A percentile compares a stretch with the other conserved stretches of the same genome.
Conservation (phyloP, 768 basidiomycete genomes). For the Boletus vinaceobasis region DNA sequence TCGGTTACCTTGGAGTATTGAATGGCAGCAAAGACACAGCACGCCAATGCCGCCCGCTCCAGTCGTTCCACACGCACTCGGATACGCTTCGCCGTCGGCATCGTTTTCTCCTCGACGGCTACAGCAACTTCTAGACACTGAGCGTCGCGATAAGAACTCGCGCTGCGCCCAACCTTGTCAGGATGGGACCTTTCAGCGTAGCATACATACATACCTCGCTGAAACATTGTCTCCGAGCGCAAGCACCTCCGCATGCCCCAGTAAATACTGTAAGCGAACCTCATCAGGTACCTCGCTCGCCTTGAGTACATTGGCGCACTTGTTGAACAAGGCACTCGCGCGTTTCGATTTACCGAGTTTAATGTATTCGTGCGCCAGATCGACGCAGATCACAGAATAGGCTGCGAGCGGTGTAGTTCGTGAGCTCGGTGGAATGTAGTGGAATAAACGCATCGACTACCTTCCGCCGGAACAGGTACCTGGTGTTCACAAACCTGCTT, state of each 20-base stretch:
- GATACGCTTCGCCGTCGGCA: slow-evolving; percentile 56
- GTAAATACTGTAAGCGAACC: slow-evolving; percentile 49
- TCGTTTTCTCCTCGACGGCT: slow-evolving; percentile 42
- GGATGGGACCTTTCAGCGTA: not conserved
- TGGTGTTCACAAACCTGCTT: slow-evolving; percentile 57
- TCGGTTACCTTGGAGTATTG: slow-evolving; percentile 57
- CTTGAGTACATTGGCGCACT: slow-evolving; percentile 46
- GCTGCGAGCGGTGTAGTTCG: slow-evolving; percentile 33
- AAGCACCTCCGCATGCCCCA: slow-evolving; percentile 66
- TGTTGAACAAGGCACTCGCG: slow-evolving; percentile 64
- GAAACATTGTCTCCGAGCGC: slow-evolving; percentile 56
- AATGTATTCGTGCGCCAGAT: slow-evolving; percentile 77
- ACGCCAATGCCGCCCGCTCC: slow-evolving; percentile 71
- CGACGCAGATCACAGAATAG: slow-evolving; percentile 60
- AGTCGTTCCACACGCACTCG: slow-evolving; percentile 54
- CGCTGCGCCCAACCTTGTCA: slow-evolving; percentile 30
- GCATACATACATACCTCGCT: slow-evolving; percentile 46
- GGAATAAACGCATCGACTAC: slow-evolving; percentile 42
- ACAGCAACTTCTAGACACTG: slow-evolving; percentile 42
- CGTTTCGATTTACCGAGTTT: slow-evolving; percentile 71
- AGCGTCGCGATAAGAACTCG: slow-evolving; percentile 60
- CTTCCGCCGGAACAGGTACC: slow-evolving; percentile 40
- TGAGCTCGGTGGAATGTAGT: not conserved
- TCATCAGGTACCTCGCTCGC: slow-evolving; percentile 48
- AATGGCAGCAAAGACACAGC: slow-evolving; percentile 64